Evolutionary conservation across 2,329 filamentous ascomycete species (phyloP).

Genomic region (Emydomyces testavorans): DNA sequence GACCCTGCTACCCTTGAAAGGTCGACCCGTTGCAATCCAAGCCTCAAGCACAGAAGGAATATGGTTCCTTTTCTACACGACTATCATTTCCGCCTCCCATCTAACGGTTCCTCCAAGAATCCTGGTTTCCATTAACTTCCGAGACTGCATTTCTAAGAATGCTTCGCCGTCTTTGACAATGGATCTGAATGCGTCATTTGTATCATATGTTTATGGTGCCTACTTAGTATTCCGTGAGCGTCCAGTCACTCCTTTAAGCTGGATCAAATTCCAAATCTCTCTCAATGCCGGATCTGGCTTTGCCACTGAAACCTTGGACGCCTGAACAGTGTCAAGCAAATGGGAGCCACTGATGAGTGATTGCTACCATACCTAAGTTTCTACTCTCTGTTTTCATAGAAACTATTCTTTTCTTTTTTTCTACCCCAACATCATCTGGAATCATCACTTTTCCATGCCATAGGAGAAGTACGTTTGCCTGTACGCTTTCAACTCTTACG

Average conservation of each 20-base stretch:
- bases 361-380: not conserved
- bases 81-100: not conserved
- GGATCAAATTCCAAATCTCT: not conserved
- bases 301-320: slow-evolving; percentile 10
- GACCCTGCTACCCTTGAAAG: not conserved
- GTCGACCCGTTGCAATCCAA: not conserved
- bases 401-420: not conserved
- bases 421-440: not conserved
- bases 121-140: not conserved
- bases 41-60: not conserved
- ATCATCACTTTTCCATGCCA: not conserved
- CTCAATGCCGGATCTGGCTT: slow-evolving; percentile 3
- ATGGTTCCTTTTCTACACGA: not conserved
- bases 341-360: slow-evolving; percentile 4
- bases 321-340: slow-evolving; percentile 8
- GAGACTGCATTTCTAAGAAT: not conserved
- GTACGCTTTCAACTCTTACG: not conserved
- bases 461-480: not conserved
- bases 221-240: not conserved
- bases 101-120: not conserved
- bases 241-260: not conserved
- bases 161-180: not conserved
- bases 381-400: not conserved
- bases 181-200: not conserved
- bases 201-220: not conserved